phyloP scores from a whole-genome alignment of 2,329 filamentous ascomycete species.

The Nannizzia gypsea region DNA sequence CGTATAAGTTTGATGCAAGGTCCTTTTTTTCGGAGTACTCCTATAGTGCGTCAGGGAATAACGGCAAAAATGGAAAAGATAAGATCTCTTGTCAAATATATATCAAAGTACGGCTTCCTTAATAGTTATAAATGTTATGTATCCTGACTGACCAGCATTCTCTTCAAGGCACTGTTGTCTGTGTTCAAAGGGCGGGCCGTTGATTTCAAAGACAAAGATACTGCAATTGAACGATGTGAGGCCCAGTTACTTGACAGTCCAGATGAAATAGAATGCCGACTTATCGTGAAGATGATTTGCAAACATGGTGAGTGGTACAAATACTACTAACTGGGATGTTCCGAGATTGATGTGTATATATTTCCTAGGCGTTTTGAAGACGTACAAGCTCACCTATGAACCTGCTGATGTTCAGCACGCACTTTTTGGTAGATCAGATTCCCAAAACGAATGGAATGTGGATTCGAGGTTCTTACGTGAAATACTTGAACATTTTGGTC shows the following conservation, averaged over 20 bases:
- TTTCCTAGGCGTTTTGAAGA: slow-evolving; percentile 48
- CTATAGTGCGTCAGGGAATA: slow-evolving; percentile 26
- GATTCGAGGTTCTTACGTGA: slow-evolving; percentile 46
- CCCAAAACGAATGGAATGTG: slow-evolving; percentile 49
- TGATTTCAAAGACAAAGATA: slow-evolving; percentile 47
- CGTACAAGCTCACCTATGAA: slow-evolving; percentile 54
- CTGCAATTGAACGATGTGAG: slow-evolving; percentile 50
- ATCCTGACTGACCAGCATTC: not conserved
- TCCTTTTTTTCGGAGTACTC: slow-evolving; percentile 49
- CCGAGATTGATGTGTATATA: no score
- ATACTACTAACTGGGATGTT: not conserved
- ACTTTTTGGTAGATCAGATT: slow-evolving; percentile 46
- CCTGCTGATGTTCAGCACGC: slow-evolving; percentile 51
- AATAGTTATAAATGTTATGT: not conserved
- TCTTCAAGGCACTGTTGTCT: slow-evolving; percentile 42
- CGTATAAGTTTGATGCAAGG: slow-evolving; percentile 43
- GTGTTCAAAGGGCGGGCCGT: slow-evolving; percentile 49
- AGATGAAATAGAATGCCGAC: slow-evolving; percentile 47
- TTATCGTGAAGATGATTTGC: slow-evolving; percentile 51
- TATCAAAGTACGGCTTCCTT: slow-evolving; percentile 38
- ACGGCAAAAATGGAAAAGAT: slow-evolving; percentile 24
- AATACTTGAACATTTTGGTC: slow-evolving; percentile 53
- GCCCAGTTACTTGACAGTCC: slow-evolving; percentile 47
- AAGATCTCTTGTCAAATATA: slow-evolving; percentile 50
- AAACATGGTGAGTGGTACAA: slow-evolving; percentile 38